Evolutionary conservation across 352 stramenopile genomes (phyloP).

Genomic region (Phytopythium litorale): DNA sequence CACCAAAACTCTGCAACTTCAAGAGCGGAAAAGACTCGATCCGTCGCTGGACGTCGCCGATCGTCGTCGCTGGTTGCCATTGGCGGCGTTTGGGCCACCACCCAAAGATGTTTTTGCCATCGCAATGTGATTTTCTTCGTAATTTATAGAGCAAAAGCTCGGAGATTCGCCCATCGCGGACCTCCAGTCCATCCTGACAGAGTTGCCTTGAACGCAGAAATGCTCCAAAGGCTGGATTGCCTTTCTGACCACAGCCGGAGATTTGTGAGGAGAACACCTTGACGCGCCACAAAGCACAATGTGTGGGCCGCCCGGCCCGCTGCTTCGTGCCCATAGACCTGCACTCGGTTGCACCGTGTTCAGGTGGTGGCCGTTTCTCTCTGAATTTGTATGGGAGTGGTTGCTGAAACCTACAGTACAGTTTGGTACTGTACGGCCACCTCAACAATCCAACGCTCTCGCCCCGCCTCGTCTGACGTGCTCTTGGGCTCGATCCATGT

Average conservation of each 20-base stretch:
- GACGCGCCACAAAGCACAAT: too few relatives aligned
- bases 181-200: neutral
- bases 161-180: neutral
- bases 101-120: neutral
- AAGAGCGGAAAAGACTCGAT: slow-evolving; percentile 8
- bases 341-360: neutral
- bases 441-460: slow-evolving; percentile 4
- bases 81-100: neutral
- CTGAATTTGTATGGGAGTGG: neutral
- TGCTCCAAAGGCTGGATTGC: neutral
- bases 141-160: neutral
- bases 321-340: slow-evolving; percentile 4
- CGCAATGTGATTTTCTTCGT: neutral
- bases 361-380: neutral
- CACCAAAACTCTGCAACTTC: slow-evolving; percentile 9
- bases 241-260: neutral
- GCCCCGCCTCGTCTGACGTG: neutral
- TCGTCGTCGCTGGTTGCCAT: neutral
- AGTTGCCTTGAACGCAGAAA: neutral
- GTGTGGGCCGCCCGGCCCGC: neutral
- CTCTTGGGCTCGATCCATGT: neutral
- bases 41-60: neutral
- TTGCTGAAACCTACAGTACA: neutral
- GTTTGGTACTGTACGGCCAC: neutral
- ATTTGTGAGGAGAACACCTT: too few relatives aligned